Conservation (phyloP, 2,329 filamentous ascomycete species). For the Nothophoma quercina region DNA sequence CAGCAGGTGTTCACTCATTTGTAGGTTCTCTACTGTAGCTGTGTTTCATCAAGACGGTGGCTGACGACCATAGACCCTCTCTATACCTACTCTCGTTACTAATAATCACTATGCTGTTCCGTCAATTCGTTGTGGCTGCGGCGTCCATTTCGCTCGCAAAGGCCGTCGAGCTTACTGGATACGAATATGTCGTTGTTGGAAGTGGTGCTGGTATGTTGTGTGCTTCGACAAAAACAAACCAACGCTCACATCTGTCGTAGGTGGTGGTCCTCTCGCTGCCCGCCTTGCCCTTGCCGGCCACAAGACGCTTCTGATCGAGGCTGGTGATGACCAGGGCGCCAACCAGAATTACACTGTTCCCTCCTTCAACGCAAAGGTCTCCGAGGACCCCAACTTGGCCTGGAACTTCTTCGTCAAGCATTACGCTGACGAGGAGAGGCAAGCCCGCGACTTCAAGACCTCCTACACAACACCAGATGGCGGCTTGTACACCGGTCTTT, state of each 20-base stretch:
- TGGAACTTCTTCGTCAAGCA: conserved; percentile 73
- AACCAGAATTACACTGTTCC: conserved; percentile 63
- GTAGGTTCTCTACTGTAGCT: conserved; percentile 7
- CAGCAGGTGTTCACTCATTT: conserved; percentile 18
- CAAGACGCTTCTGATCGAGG: conserved; percentile 68
- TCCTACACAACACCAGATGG: conserved; percentile 57
- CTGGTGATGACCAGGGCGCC: conserved; percentile 64
- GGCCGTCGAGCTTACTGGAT: conserved; percentile 49
- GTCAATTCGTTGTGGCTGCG: conserved; percentile 26
- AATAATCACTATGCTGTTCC: conserved; percentile 33
- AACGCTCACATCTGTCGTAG: neutral
- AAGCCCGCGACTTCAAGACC: conserved; percentile 66
- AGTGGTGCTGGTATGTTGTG: conserved; percentile 50
- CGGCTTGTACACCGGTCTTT: conserved; percentile 57
- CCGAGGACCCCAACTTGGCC: conserved; percentile 62
- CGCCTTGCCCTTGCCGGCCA: conserved; percentile 67
- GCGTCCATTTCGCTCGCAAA: conserved; percentile 31
- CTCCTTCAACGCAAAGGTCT: conserved; percentile 61
- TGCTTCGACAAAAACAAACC: too few species aligned
- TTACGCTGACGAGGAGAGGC: conserved; percentile 62
- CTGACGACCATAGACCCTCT: conserved; percentile 21
- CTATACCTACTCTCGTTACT: conserved; percentile 4
- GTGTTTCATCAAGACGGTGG: neutral
- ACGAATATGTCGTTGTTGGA: conserved; percentile 70
- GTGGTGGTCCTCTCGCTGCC: conserved; percentile 52